Conservation (phyloP, 176 grass and related monocot species). For the Oryza nivara region DNA sequence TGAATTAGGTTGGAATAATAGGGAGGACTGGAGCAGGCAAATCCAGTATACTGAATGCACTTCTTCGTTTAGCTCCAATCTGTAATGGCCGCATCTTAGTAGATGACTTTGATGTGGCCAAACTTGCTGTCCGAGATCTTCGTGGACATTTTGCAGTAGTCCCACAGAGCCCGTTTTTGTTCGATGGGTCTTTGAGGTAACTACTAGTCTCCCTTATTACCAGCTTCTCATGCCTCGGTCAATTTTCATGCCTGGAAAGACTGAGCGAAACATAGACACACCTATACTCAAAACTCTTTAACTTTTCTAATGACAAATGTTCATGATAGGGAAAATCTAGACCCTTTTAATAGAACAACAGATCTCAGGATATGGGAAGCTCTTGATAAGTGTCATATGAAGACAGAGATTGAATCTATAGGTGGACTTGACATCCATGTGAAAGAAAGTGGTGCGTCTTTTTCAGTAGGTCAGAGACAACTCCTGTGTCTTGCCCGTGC, state of each 20-base stretch:
- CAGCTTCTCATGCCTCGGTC: constrained; percentile 24
- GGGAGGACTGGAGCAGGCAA: constrained; percentile 98
- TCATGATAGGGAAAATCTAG: constrained; percentile 77
- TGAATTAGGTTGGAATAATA: constrained; percentile 83
- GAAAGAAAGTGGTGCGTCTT: constrained; percentile 70
- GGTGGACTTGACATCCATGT: constrained; percentile 86
- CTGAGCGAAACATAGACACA: background rate
- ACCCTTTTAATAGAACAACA: constrained; percentile 63
- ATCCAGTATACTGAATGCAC: constrained; percentile 93
- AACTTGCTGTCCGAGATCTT: constrained; percentile 67
- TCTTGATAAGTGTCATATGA: constrained; percentile 98
- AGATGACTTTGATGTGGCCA: constrained; percentile 70
- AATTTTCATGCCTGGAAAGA: background rate
- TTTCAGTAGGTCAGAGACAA: constrained; percentile 91
- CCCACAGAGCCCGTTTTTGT: constrained; percentile 89
- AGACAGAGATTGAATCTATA: constrained; percentile 63
- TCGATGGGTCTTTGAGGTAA: constrained; percentile 89
- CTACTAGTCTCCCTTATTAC: constrained; percentile 23
- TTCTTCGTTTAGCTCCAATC: constrained; percentile 75
- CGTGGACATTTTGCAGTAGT: constrained; percentile 83
- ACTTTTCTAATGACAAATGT: constrained; percentile 9
- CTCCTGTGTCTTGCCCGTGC: constrained; percentile 88
- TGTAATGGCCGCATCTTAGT: constrained; percentile 76
- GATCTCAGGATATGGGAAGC: constrained; percentile 85
- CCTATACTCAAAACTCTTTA: background rate